Conservation (phyloP, 2,329 filamentous ascomycete genomes). For the Diaporthe eres region DNA sequence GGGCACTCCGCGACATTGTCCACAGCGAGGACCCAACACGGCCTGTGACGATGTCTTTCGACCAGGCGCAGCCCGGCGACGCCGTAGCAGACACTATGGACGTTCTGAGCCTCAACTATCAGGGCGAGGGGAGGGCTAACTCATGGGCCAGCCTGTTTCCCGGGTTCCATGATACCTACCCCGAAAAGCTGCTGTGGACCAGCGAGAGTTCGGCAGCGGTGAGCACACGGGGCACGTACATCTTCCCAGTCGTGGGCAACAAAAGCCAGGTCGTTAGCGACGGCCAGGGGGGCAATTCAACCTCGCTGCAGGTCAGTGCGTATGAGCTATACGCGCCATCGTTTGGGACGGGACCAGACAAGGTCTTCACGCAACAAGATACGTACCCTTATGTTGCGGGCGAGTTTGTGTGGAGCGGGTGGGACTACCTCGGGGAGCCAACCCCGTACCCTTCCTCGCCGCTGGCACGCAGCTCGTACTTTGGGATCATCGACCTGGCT, state of each 20-base stretch:
- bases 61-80: conserved; percentile 57
- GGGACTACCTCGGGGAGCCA: conserved; percentile 65
- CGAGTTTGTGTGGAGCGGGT: conserved; percentile 67
- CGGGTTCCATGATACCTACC: background rate
- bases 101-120: conserved; percentile 37
- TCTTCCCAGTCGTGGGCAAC: conserved; percentile 63
- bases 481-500: conserved; percentile 69
- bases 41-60: conserved; percentile 60
- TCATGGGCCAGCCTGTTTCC: conserved; percentile 1
- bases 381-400: conserved; percentile 64
- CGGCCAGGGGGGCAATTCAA: conserved; percentile 55
- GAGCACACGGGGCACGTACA: conserved; percentile 57
- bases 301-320: conserved; percentile 56
- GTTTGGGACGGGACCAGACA: conserved; percentile 65
- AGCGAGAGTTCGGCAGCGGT: background rate
- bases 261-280: conserved; percentile 55
- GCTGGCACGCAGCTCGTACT: conserved; percentile 64
- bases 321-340: conserved; percentile 65
- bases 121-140: background rate
- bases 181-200: conserved; percentile 1
- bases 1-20: conserved; percentile 58
- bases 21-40: conserved; percentile 63
- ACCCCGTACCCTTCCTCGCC: conserved; percentile 58
- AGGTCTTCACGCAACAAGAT: conserved; percentile 66
- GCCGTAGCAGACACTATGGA: conserved; percentile 59